Conservation (phyloP, 345 rosid species). For the Gossypium herbaceum region DNA sequence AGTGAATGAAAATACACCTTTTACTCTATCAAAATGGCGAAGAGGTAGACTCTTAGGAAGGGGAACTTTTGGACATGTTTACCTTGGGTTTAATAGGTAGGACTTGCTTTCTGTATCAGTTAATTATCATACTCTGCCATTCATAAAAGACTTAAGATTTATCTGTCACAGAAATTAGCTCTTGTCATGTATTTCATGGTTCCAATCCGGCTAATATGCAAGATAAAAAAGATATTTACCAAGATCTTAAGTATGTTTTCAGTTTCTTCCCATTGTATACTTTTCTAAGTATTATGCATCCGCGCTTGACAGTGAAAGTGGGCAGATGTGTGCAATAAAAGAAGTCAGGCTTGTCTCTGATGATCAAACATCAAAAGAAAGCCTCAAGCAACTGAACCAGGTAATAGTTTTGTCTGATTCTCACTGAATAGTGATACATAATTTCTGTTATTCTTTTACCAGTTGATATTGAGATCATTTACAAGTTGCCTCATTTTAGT, state of each 20-base stretch:
- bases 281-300: conserved; percentile 18
- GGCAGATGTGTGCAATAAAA: conserved; percentile 95
- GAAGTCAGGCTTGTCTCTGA: conserved; percentile 84
- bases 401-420: conserved; percentile 28
- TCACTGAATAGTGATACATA: conserved; percentile 4
- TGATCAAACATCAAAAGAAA: conserved; percentile 75
- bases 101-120: background rate
- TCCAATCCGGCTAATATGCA: background rate
- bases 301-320: conserved; percentile 54
- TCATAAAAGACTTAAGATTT: background rate
- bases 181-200: background rate
- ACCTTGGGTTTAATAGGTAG: conserved; percentile 90
- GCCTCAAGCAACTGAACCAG: conserved; percentile 92
- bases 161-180: background rate
- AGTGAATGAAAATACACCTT: conserved; percentile 31
- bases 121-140: background rate
- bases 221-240: background rate
- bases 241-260: background rate
- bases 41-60: conserved; percentile 86
- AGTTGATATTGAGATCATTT: conserved; percentile 1
- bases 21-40: conserved; percentile 61
- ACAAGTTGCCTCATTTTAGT: background rate
- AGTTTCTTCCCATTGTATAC: conserved; percentile 4
- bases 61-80: conserved; percentile 95
- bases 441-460: background rate